These are phyloP conservation scores for Geotrichum bryndzae DNA, from an alignment of 1,139 yeast species.

Conservation along the genomic window DNA sequence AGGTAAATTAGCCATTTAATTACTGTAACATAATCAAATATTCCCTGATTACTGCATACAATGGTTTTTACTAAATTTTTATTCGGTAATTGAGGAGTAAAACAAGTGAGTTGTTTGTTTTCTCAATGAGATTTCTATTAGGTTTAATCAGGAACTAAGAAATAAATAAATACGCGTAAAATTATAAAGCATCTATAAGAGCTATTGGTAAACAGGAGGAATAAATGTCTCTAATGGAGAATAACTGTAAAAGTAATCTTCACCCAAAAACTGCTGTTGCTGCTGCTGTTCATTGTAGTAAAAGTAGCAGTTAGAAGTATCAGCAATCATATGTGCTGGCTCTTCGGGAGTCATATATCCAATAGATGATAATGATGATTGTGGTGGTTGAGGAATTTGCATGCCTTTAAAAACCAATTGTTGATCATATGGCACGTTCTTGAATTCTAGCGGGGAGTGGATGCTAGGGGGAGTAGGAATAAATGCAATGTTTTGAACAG, in stretches of 20 bases:
- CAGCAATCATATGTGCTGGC: background rate
- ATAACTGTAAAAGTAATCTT: background rate
- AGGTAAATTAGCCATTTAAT: background rate
- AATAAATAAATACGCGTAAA: background rate
- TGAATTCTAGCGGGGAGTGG: background rate
- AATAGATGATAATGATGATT: background rate
- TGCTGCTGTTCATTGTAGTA: constrained; percentile 1
- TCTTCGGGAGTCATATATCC: constrained; percentile 11
- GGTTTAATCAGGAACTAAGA: background rate
- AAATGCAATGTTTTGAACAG: background rate
- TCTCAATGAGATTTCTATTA: background rate
- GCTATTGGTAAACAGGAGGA: constrained; percentile 8
- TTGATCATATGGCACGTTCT: background rate
- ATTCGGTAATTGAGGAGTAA: background rate
- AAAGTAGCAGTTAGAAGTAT: background rate
- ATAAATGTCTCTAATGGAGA: constrained; percentile 13
- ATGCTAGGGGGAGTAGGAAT: background rate
- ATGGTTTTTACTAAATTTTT: background rate
- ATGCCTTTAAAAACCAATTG: background rate
- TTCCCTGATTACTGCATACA: background rate
- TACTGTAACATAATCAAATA: background rate
- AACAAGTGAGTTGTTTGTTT: background rate
- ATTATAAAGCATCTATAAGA: background rate
- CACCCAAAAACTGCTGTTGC: background rate
- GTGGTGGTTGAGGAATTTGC: background rate